phyloP scores from a whole-genome alignment of 176 grass and related monocot species.

The Avena atlantica region DNA sequence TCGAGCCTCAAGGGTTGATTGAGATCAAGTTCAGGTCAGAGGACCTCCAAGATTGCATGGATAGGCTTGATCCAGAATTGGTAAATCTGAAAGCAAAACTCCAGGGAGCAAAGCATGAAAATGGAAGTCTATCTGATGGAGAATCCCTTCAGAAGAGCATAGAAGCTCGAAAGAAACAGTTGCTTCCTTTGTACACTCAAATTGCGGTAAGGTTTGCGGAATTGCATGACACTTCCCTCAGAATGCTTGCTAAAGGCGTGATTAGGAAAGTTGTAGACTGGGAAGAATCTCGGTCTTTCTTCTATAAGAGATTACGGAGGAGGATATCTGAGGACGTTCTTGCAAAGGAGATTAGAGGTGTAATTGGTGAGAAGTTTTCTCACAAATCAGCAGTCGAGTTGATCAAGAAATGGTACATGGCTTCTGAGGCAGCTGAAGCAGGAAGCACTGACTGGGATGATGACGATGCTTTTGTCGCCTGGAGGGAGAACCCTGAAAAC shows the following conservation, averaged over 20 bases:
- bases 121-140: slow-evolving; percentile 49
- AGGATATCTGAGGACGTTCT: slow-evolving; percentile 75
- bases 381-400: slow-evolving; percentile 66
- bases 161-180: slow-evolving; percentile 68
- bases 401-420: slow-evolving; percentile 80
- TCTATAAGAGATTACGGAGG: slow-evolving; percentile 83
- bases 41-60: slow-evolving; percentile 93
- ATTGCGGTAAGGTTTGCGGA: slow-evolving; percentile 93
- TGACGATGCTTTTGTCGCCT: slow-evolving; percentile 88
- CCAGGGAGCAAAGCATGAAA: slow-evolving; percentile 55
- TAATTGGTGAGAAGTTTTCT: slow-evolving; percentile 61
- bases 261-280: slow-evolving; percentile 93
- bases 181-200: slow-evolving; percentile 89
- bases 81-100: slow-evolving; percentile 72
- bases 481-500: slow-evolving; percentile 84
- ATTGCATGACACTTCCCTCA: slow-evolving; percentile 87
- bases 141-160: slow-evolving; percentile 73
- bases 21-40: slow-evolving; percentile 97
- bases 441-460: slow-evolving; percentile 70
- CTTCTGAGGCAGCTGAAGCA: slow-evolving; percentile 30
- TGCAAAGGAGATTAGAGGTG: slow-evolving; percentile 68
- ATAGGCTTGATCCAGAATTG: slow-evolving; percentile 84
- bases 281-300: slow-evolving; percentile 85
- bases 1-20: slow-evolving; percentile 94
- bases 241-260: slow-evolving; percentile 93